These are phyloP conservation scores for Zizania palustris DNA, from an alignment of 202 grass and related monocot genomes.

Conservation along the genomic window DNA sequence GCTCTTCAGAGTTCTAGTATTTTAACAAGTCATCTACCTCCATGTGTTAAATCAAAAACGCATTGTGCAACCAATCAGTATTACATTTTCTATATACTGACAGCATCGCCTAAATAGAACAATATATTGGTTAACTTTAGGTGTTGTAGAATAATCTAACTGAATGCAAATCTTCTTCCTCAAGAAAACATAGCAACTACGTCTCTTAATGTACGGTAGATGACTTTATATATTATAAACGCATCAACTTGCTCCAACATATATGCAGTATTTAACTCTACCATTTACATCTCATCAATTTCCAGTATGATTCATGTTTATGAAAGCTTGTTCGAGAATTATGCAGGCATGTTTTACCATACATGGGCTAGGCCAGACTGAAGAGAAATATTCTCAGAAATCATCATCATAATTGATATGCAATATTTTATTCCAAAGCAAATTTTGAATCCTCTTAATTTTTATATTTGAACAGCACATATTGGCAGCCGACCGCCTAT, in stretches of 20 bases:
- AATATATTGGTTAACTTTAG: constrained; percentile 10
- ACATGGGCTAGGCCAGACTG: background rate
- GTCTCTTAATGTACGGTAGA: constrained; percentile 9
- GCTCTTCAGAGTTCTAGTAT: background rate
- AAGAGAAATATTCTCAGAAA: background rate
- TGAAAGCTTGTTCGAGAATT: background rate
- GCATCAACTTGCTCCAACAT: constrained; percentile 16
- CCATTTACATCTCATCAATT: background rate
- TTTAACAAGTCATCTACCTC: background rate
- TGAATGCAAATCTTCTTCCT: constrained; percentile 23
- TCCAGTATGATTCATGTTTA: background rate
- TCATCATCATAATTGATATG: background rate
- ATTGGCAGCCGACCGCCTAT: background rate
- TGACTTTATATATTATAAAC: background rate
- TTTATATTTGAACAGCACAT: background rate
- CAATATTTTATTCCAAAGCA: constrained; percentile 1
- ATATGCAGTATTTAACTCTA: background rate
- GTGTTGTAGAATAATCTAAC: constrained; percentile 25
- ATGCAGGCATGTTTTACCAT: background rate
- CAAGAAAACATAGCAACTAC: constrained; percentile 10
- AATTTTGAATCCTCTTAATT: background rate
- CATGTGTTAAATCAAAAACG: constrained; percentile 5
- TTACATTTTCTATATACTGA: background rate
- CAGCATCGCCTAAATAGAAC: constrained; percentile 7
- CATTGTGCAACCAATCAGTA: background rate